These are phyloP conservation scores for Pterulicium gracile DNA, from an alignment of 1,284 basidiomycete species.

Conservation along the genomic window DNA sequence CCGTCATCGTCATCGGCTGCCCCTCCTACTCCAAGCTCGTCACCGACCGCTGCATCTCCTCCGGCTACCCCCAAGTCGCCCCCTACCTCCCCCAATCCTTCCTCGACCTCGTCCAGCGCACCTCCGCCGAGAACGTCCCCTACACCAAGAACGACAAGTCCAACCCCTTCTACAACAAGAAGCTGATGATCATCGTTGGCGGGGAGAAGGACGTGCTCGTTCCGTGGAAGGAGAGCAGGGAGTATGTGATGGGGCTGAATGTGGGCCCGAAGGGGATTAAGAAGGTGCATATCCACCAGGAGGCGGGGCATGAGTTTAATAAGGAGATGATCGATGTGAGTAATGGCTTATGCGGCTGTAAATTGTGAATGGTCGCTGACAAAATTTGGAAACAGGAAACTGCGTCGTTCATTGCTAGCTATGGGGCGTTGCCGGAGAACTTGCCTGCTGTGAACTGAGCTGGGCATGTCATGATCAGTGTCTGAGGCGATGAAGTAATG, in stretches of 20 bases:
- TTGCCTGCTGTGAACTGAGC: neutral
- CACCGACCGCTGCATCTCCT: neutral
- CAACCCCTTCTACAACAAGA: neutral
- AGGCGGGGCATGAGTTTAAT: neutral
- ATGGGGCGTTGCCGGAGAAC: neutral
- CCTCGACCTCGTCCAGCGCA: neutral
- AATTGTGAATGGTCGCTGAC: no score
- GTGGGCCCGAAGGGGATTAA: neutral
- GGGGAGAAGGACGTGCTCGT: neutral
- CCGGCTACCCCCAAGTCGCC: neutral
- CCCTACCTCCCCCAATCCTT: neutral
- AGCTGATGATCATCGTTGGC: neutral
- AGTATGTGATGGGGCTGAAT: neutral
- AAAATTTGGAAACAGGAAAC: neutral
- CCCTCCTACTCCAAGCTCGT: neutral
- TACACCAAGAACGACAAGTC: neutral
- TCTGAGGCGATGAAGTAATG: no score
- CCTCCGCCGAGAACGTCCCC: neutral
- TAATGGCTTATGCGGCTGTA: no score
- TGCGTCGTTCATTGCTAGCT: neutral
- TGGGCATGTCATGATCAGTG: no score
- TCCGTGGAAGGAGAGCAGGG: neutral
- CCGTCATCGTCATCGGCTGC: neutral
- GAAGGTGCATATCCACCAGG: neutral
- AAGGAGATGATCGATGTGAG: neutral